Evolutionary conservation across 306 rosid species (phyloP).

Genomic region (Geum urbanum): DNA sequence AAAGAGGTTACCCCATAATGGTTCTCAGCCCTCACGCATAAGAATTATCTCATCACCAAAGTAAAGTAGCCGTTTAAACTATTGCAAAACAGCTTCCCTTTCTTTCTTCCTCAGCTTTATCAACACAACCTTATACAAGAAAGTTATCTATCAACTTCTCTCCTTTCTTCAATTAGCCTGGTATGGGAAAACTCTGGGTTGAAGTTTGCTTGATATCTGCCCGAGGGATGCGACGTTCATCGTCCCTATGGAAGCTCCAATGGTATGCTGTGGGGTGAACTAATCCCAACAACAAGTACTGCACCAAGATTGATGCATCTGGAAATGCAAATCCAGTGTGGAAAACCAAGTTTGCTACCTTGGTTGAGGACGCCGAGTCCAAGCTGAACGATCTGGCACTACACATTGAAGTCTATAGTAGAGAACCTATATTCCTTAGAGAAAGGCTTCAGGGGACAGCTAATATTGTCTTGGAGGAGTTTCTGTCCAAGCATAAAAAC

Average conservation of each 20-base stretch:
- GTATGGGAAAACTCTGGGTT: slow-evolving; percentile 69
- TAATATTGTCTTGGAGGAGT: slow-evolving; percentile 51
- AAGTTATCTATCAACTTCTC: slow-evolving; percentile 19
- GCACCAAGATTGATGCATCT: slow-evolving; percentile 71
- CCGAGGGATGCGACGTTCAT: slow-evolving; percentile 55
- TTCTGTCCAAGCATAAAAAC: slow-evolving; percentile 51
- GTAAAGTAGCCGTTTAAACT: slow-evolving; percentile 51
- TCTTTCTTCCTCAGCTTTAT: slow-evolving; percentile 19
- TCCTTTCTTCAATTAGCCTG: slow-evolving; percentile 21
- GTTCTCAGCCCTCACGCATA: slow-evolving; percentile 41
- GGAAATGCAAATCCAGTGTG: slow-evolving; percentile 75
- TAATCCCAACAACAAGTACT: slow-evolving; percentile 66
- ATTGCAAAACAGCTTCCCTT: slow-evolving; percentile 26
- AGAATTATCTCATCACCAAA: slow-evolving; percentile 22
- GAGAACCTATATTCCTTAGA: slow-evolving; percentile 64
- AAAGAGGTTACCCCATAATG: slow-evolving; percentile 30
- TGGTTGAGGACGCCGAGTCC: slow-evolving; percentile 45
- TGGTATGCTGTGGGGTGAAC: slow-evolving; percentile 89
- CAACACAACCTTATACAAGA: slow-evolving; percentile 1
- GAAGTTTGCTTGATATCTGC: slow-evolving; percentile 80
- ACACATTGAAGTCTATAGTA: slow-evolving; percentile 63
- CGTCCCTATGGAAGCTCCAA: slow-evolving; percentile 69
- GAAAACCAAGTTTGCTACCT: slow-evolving; percentile 64
- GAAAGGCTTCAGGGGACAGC: slow-evolving; percentile 76
- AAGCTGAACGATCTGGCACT: slow-evolving; percentile 48